Percentiles rank a stretch among this genome's conserved stretches.
Conservation (phyloP, 1,284 basidiomycete species). For the Pseudomicrostroma phylloplanum region DNA sequence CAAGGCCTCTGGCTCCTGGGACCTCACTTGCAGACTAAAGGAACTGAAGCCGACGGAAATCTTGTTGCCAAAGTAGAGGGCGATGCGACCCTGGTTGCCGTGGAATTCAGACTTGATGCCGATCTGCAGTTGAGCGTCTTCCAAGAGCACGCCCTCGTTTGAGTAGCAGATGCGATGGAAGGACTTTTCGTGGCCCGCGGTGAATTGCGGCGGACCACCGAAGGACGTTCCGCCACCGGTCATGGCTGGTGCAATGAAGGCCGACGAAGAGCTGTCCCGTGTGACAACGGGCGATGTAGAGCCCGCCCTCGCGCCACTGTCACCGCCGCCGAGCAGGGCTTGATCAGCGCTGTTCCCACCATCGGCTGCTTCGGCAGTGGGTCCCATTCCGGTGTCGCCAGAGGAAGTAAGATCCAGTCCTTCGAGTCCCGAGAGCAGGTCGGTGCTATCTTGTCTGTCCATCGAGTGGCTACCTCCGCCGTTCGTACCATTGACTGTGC, state of each 20-base stretch:
- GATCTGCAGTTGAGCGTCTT: conserved; percentile 89
- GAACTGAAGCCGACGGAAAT: conserved; percentile 75
- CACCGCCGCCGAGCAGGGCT: conserved; percentile 13
- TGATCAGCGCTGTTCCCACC: conserved; percentile 11
- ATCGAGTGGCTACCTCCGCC: conserved; percentile 21
- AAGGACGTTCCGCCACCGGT: not conserved
- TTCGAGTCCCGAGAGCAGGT: conserved; percentile 69
- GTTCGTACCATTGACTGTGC: conserved; percentile 18
- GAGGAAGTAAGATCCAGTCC: conserved; percentile 67
- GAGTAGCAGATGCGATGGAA: conserved; percentile 75
- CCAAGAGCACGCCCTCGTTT: conserved; percentile 85
- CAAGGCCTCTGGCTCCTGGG: conserved; percentile 64
- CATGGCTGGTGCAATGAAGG: conserved; percentile 47
- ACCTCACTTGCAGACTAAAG: conserved; percentile 73
- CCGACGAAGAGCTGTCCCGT: conserved; percentile 59
- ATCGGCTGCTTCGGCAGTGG: conserved; percentile 13
- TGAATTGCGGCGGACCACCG: conserved; percentile 22
- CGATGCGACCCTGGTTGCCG: conserved; percentile 79
- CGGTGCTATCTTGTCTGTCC: conserved; percentile 44
- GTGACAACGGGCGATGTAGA: conserved; percentile 12
- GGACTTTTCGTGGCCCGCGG: conserved; percentile 59
- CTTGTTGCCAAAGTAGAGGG: conserved; percentile 95
- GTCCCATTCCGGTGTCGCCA: conserved; percentile 34
- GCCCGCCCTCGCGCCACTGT: not conserved
- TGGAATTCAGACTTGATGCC: conserved; percentile 95